Percentiles rank a stretch among this genome's conserved stretches.
Evolutionary conservation across 345 rosid genomes (phyloP).

Genomic region (Rubroshorea leprosula): DNA sequence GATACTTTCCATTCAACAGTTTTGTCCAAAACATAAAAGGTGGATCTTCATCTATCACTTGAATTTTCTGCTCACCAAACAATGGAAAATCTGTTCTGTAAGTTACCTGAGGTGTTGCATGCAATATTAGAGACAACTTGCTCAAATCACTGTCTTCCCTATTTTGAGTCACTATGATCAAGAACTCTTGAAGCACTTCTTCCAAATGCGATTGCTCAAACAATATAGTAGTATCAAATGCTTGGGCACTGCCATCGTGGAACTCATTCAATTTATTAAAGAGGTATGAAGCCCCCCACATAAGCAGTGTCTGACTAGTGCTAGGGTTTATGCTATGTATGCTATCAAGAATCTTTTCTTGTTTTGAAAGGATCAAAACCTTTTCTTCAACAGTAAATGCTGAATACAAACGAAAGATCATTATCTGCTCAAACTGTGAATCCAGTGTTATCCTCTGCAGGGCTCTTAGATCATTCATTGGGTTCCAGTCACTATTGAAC

Average conservation of each 20-base stretch:
- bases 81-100: constrained; percentile 41
- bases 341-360: constrained; percentile 39
- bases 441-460: constrained; percentile 70
- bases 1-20: constrained; percentile 53
- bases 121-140: constrained; percentile 41
- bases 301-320: constrained; percentile 55
- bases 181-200: constrained; percentile 49
- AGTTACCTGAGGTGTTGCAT: constrained; percentile 51
- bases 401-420: constrained; percentile 70
- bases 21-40: constrained; percentile 72
- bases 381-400: constrained; percentile 75
- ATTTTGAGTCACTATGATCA: constrained; percentile 37
- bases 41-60: constrained; percentile 39
- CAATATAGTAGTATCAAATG: constrained; percentile 19
- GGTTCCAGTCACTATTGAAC: constrained; percentile 77
- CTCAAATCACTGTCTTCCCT: constrained; percentile 29
- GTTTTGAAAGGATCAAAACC: constrained; percentile 59
- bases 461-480: constrained; percentile 55
- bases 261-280: constrained; percentile 60
- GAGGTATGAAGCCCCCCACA: constrained; percentile 75
- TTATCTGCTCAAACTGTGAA: constrained; percentile 50
- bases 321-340: constrained; percentile 36
- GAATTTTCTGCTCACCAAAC: constrained; percentile 53
- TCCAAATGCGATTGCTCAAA: constrained; percentile 31
- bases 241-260: constrained; percentile 28